Percentiles rank a stretch among this genome's conserved stretches.
Evolutionary conservation across 2,329 filamentous ascomycete species (phyloP).

Genomic region (Sarocladium kiliense): DNA sequence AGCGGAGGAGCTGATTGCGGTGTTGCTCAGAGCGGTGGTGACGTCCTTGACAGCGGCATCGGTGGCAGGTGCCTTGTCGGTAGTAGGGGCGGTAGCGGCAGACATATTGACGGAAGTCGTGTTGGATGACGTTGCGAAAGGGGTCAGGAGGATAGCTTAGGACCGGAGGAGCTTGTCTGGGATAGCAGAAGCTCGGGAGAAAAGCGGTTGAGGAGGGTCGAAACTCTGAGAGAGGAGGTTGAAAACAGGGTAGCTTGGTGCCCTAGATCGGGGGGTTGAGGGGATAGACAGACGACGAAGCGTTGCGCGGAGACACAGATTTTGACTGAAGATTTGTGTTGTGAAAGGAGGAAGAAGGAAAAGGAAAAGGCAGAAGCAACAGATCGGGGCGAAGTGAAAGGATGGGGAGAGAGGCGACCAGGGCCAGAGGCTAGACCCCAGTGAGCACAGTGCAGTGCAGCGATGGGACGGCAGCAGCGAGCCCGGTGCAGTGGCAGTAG

Average conservation of each 20-base stretch:
- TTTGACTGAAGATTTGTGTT: slow-evolving; percentile 39
- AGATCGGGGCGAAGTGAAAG: neutral
- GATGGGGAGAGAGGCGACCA: no score
- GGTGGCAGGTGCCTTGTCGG: slow-evolving; percentile 54
- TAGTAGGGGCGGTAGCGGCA: slow-evolving; percentile 52
- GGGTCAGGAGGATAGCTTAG: slow-evolving; percentile 36
- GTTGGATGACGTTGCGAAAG: slow-evolving; percentile 32
- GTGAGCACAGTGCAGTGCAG: neutral
- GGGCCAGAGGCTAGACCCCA: slow-evolving; percentile 1
- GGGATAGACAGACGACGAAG: slow-evolving; percentile 39
- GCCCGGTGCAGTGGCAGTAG: slow-evolving; percentile 12
- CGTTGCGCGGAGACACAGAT: slow-evolving; percentile 43
- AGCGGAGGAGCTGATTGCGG: slow-evolving; percentile 52
- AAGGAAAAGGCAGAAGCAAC: slow-evolving; percentile 1
- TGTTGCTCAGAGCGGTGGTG: slow-evolving; percentile 69
- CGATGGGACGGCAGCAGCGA: neutral
- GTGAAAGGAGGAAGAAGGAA: slow-evolving; percentile 23
- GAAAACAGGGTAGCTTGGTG: slow-evolving; percentile 78
- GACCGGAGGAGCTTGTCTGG: slow-evolving; percentile 34
- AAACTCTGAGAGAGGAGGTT: slow-evolving; percentile 57
- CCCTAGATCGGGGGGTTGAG: slow-evolving; percentile 58
- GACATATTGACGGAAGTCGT: slow-evolving; percentile 67
- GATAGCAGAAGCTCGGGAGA: slow-evolving; percentile 29
- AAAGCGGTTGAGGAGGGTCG: slow-evolving; percentile 34
- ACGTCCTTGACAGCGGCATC: slow-evolving; percentile 70